These are phyloP conservation scores for Pleurotus ostreatus DNA, from an alignment of 768 basidiomycete species.

Conservation along the genomic window DNA sequence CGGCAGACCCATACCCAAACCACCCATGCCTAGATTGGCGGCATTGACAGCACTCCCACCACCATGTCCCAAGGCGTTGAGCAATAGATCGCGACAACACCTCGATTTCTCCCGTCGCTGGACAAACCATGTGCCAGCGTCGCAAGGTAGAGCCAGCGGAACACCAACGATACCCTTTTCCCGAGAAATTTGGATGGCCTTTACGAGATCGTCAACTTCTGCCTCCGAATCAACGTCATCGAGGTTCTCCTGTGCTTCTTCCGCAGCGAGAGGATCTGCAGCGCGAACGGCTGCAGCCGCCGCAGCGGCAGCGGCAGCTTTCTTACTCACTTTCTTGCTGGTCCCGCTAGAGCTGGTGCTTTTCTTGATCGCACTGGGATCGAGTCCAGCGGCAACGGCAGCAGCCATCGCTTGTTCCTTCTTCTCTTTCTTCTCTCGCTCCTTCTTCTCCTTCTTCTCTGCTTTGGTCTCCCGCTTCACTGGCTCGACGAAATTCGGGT, in stretches of 20 bases:
- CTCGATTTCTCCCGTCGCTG: slow-evolving; percentile 64
- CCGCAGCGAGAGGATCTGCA: slow-evolving; percentile 42
- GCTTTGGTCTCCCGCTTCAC: slow-evolving; percentile 84
- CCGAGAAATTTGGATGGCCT: slow-evolving; percentile 52
- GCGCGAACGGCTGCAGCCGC: slow-evolving; percentile 47
- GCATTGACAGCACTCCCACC: slow-evolving; percentile 28
- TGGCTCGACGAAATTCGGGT: slow-evolving; percentile 86
- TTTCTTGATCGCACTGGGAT: slow-evolving; percentile 37
- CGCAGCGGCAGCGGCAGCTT: slow-evolving; percentile 39
- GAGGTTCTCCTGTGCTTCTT: slow-evolving; percentile 64
- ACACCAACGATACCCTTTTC: slow-evolving; percentile 56
- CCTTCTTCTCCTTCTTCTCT: slow-evolving; percentile 82
- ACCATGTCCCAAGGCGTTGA: slow-evolving; percentile 45
- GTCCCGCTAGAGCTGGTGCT: slow-evolving; percentile 37
- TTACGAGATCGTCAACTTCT: slow-evolving; percentile 73
- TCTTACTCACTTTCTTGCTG: slow-evolving; percentile 64
- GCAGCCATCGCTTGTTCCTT: slow-evolving; percentile 69
- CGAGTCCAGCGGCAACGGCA: slow-evolving; percentile 54
- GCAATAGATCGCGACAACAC: slow-evolving; percentile 54
- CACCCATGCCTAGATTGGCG: slow-evolving; percentile 19
- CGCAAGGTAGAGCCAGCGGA: slow-evolving; percentile 69
- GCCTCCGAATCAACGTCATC: slow-evolving; percentile 83
- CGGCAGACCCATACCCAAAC: slow-evolving; percentile 28
- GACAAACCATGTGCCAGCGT: slow-evolving; percentile 80
- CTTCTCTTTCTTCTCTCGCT: slow-evolving; percentile 80